Base-by-base conservation (phyloP, 495 filamentous ascomycete species). In the Entonaema liquescens region DNA sequence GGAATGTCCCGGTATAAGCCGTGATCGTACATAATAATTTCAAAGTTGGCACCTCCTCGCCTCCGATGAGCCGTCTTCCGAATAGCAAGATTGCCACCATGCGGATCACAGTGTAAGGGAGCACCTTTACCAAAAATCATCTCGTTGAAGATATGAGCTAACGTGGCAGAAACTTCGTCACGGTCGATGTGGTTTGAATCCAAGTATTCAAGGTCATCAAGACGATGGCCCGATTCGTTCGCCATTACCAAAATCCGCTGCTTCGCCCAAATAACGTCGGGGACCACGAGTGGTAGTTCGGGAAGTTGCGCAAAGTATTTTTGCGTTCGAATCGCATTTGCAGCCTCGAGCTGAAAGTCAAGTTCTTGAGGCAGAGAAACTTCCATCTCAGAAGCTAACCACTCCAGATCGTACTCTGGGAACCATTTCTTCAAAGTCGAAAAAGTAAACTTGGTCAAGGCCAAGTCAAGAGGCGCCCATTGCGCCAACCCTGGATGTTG, bases 21-120 rank as follows among this genome's bases (percentile, higher is more conserved):
- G 79, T 99, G 96, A 74, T 99, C 96, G 78, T 97, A 97, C n/a
- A 99, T 87, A 67, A 99, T 91, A 67, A 99, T 90, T 74, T 99
- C 96, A 73, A 99, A 99, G 76, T 97, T 97, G 29, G 79, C 75
- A n/a, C 87, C 87, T 12, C 75, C 62, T 26, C 72, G 72, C 17
- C 84, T 78, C 28, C 88, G 82, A 5, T 77, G 78, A 15, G 80
- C 70, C 72, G 93, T 94, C 72, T 89, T 87, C 28, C 95, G 89
- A 67, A 99, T 93, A 28, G 96, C 95, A 29, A 98, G 92, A 77
- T 99, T 99, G 31, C 96, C 96, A 59, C 94, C 95, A 74, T 99
- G 96, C 2, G 96, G 96, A 75, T 99, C 96, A 78, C 96, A 99
- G 81, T 99, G 96, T 35, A 99, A 83, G 0, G 95, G 92, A 2